Conservation (phyloP, 2,329 filamentous ascomycete genomes). For the Botrytis medusae region DNA sequence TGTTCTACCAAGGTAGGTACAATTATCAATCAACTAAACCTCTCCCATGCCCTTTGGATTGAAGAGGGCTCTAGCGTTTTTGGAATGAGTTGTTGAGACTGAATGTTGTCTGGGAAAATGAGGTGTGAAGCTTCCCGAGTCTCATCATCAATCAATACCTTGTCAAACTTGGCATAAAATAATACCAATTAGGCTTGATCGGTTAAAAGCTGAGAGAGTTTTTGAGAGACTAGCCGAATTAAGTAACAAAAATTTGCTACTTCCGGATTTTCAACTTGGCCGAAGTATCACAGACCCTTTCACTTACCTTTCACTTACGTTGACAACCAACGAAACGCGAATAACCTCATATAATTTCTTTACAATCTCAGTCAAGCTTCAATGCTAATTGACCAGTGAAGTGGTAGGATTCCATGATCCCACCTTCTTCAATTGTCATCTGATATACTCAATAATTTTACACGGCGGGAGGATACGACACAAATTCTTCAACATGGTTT, state of each 20-base stretch:
- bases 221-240: background rate
- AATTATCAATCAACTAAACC: background rate
- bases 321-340: background rate
- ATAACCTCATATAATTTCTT: conserved; percentile 5
- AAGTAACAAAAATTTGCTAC: background rate
- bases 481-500: background rate
- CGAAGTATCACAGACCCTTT: background rate
- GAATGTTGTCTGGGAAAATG: conserved; percentile 12
- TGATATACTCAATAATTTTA: background rate
- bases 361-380: background rate
- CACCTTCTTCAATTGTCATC: background rate
- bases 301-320: background rate
- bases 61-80: background rate
- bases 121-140: conserved; percentile 20
- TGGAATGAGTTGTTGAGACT: conserved; percentile 4
- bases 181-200: background rate
- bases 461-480: background rate
- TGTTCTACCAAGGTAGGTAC: background rate
- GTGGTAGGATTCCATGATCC: background rate
- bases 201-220: background rate
- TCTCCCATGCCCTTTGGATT: background rate
- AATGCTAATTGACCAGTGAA: background rate
- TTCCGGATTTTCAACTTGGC: background rate
- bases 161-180: conserved; percentile 7
- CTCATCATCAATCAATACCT: conserved; percentile 13